Percentiles rank a stretch among this genome's conserved stretches.
phyloP scores from a whole-genome alignment of 306 rosid genomes.

The Notholithocarpus densiflorus region DNA sequence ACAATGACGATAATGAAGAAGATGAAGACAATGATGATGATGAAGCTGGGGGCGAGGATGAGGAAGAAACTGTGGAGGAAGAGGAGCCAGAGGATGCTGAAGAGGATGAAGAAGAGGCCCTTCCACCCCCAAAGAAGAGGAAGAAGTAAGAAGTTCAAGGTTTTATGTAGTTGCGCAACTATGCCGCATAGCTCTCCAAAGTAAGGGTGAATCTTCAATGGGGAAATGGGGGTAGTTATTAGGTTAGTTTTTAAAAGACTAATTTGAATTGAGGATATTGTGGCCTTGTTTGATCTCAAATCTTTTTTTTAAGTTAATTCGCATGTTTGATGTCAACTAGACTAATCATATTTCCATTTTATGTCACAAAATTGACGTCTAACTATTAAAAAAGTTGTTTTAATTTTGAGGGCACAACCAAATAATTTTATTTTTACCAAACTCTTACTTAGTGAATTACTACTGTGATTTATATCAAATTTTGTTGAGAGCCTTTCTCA shows the following conservation, averaged over 20 bases:
- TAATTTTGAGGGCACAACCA: too few relatives aligned
- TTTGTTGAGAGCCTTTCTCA: too few relatives aligned
- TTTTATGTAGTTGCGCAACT: not conserved
- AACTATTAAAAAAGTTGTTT: too few relatives aligned
- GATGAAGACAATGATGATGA: constrained; percentile 1
- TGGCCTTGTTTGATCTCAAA: not conserved
- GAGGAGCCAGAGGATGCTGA: constrained; percentile 12
- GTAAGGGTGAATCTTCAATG: not conserved
- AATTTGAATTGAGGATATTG: not conserved
- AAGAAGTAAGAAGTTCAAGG: constrained; percentile 21
- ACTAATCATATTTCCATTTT: not conserved
- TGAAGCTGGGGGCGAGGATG: constrained; percentile 9
- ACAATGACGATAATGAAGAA: not conserved
- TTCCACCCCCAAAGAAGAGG: constrained; percentile 52
- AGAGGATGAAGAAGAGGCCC: constrained; percentile 37
- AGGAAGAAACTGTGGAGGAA: constrained; percentile 22
- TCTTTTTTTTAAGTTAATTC: not conserved
- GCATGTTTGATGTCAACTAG: not conserved
- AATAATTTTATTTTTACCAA: too few relatives aligned
- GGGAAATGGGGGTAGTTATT: not conserved
- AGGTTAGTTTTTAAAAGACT: not conserved
- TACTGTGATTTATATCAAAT: too few relatives aligned
- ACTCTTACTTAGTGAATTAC: too few relatives aligned
- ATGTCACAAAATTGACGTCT: not conserved
- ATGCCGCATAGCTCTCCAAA: not conserved